Percentiles rank a stretch among this genome's conserved stretches.
Evolutionary conservation across 441 rosid genomes (phyloP).

Genomic region (Gossypium davidsonii): DNA sequence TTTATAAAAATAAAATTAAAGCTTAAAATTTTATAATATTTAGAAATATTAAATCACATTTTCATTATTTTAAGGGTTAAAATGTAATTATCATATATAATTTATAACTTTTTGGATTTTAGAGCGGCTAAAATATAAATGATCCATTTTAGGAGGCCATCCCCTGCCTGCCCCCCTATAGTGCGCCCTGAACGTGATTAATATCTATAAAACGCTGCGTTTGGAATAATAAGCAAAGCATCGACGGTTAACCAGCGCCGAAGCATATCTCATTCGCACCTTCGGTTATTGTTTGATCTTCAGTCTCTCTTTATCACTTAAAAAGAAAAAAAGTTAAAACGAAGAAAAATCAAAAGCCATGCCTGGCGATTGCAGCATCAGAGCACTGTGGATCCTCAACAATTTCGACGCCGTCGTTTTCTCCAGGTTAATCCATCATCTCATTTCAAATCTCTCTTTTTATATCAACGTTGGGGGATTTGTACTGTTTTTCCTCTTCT

Average conservation of each 20-base stretch:
- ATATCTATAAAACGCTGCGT: neutral
- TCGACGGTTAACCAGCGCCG: neutral
- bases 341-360: slow-evolving; percentile 17
- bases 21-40: too few relatives aligned
- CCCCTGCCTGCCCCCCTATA: too few relatives aligned
- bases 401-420: slow-evolving; percentile 66
- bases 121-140: too few relatives aligned
- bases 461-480: neutral
- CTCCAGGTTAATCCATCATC: slow-evolving; percentile 48
- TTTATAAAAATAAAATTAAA: too few relatives aligned
- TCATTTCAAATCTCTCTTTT: neutral
- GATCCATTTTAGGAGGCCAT: too few relatives aligned
- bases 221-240: neutral
- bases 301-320: neutral
- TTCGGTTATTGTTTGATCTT: neutral
- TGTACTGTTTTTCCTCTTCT: neutral
- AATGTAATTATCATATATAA: too few relatives aligned
- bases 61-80: too few relatives aligned
- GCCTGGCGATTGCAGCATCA: slow-evolving; percentile 57
- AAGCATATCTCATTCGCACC: neutral
- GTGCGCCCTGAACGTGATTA: too few relatives aligned
- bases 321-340: too few relatives aligned
- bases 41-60: too few relatives aligned
- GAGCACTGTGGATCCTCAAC: slow-evolving; percentile 83
- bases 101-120: too few relatives aligned